A percentile compares a stretch with the other conserved stretches of the same genome.
Conservation (phyloP, 768 basidiomycete species). For the Ephemerocybe angulata region DNA sequence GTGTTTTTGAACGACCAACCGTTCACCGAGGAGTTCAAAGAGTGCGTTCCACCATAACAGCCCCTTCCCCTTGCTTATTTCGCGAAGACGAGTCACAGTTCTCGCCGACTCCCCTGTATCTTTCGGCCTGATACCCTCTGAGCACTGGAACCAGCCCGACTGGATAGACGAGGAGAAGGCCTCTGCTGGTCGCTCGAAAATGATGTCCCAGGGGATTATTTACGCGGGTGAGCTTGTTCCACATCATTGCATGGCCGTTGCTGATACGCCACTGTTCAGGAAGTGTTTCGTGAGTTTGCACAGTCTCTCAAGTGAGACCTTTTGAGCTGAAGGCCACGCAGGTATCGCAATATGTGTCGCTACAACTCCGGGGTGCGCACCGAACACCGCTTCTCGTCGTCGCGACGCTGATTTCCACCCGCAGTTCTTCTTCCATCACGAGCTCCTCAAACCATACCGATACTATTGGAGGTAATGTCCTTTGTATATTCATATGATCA, state of each 20-base stretch:
- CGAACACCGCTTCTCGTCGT: background rate
- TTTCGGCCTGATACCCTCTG: constrained; percentile 68
- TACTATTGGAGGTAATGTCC: constrained; percentile 71
- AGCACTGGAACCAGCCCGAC: constrained; percentile 79
- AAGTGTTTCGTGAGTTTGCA: constrained; percentile 62
- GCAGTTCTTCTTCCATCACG: constrained; percentile 82
- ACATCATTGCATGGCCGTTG: constrained; percentile 2
- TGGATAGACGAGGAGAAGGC: constrained; percentile 78
- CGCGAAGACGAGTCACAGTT: constrained; percentile 43
- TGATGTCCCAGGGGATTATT: constrained; percentile 61
- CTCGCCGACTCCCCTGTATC: constrained; percentile 56
- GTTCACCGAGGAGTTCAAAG: constrained; percentile 71
- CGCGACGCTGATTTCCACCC: background rate
- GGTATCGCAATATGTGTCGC: constrained; percentile 94
- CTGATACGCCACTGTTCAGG: constrained; percentile 34
- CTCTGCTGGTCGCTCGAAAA: constrained; percentile 50
- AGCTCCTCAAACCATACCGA: constrained; percentile 67
- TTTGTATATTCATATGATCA: background rate
- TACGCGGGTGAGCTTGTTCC: constrained; percentile 47
- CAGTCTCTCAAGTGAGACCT: background rate
- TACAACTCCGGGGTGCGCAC: constrained; percentile 82
- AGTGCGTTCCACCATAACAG: constrained; percentile 29
- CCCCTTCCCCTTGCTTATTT: background rate
- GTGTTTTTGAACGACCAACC: constrained; percentile 83
- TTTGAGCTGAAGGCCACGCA: constrained; percentile 17